Base-by-base conservation (phyloP, 305 asterid genomes). In the Nicotiana rustica region DNA sequence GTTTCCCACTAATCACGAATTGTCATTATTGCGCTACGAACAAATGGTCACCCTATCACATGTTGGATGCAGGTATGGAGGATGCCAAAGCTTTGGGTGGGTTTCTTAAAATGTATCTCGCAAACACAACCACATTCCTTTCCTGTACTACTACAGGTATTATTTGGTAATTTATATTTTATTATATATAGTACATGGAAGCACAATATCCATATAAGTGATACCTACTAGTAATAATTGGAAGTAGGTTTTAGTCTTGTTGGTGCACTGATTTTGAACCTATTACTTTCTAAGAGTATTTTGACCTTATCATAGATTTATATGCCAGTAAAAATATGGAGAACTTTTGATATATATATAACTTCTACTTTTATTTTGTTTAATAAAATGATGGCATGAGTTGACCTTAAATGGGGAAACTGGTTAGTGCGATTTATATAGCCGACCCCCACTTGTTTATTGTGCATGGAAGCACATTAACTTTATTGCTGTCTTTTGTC, bases 41-140 rank as follows among this genome's bases (percentile, higher is more conserved):
- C 38, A 49, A 75, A 10, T 80, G 19, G 12, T 80, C 66, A 66
- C 18, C 52, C 83, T 67, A 81, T 67, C 3, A 10, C 47, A 67
- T 25, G n/a, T 79, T 89, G 57, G 82, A 83, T 80, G 78, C 86
- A 95, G 99, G 92, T 96, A 81, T 96, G 99, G 99, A 93, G 92
- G 88, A 92, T 92, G 95, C 98, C 98, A 36, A 93, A 96, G 88
- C 88, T 93, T 67, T 96, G 97, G 97, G 93, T 95, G 81, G 98
- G 99, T 79, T 91, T 96, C 90, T 85, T 96, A 90, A 96, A 96
- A 90, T 96, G 98, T 62, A 88, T 96, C 81, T 93, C 98, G 41
- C 99, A 96, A 85, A 96, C 98, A 4, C 98, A 91, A 84, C 99
- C 99, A 29, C 98, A 92, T 87, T 96, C 99, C 77, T 95, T 95